Percentiles rank a stretch among this genome's conserved stretches.
Conservation (phyloP, 2,329 filamentous ascomycete species). For the Blastomyces percursus region DNA sequence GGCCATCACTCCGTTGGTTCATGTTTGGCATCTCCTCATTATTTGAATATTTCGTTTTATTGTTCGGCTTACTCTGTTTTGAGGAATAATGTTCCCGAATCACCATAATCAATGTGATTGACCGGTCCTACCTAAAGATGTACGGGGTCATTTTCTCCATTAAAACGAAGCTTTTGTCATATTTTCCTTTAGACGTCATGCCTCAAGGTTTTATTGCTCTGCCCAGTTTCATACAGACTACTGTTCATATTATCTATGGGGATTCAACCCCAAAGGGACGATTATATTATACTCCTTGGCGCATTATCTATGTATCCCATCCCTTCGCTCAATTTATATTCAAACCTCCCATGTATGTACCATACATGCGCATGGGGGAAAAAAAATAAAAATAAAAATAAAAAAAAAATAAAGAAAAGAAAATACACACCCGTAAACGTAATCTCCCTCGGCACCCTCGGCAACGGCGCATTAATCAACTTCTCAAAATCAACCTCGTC, state of each 20-base stretch:
- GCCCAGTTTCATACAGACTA: background rate
- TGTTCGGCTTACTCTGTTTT: background rate
- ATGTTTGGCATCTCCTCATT: background rate
- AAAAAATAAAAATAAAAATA: too few relatives aligned
- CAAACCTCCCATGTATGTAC: background rate
- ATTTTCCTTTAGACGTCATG: background rate
- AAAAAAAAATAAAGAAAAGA: background rate
- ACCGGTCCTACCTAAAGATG: background rate
- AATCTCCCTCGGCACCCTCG: conserved; percentile 87
- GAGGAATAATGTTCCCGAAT: background rate
- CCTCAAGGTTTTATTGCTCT: background rate
- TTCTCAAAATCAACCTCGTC: conserved; percentile 99
- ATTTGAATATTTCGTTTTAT: background rate
- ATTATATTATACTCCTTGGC: background rate
- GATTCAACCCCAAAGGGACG: background rate
- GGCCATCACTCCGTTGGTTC: background rate
- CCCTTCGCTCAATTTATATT: background rate
- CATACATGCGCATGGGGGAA: too few relatives aligned
- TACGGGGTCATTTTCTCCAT: background rate
- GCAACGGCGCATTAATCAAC: conserved; percentile 88
- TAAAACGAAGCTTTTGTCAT: background rate
- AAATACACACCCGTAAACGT: conserved; percentile 65
- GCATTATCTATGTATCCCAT: background rate
- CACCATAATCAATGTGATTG: background rate
- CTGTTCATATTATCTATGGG: background rate